Evolutionary conservation across 2,329 filamentous ascomycete genomes (phyloP).

Genomic region (Fusarium beomiforme): DNA sequence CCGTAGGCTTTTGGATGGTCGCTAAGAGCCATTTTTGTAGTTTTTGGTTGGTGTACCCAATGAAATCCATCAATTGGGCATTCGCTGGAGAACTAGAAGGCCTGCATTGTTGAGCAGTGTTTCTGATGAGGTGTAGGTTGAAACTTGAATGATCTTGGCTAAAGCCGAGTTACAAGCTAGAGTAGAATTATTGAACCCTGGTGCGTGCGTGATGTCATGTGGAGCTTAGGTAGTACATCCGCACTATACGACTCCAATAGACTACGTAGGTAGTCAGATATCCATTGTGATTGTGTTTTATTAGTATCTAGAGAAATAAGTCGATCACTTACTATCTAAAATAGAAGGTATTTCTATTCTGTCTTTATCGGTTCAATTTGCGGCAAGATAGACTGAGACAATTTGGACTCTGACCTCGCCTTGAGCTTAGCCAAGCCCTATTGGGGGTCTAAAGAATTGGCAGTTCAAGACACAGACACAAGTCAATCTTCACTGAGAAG

Average conservation of each 20-base stretch:
- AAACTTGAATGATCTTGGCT: slow-evolving; percentile 6
- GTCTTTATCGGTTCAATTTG: neutral
- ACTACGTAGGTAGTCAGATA: no score
- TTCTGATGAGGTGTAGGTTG: neutral
- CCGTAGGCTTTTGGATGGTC: slow-evolving; percentile 71
- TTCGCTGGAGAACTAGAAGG: slow-evolving; percentile 6
- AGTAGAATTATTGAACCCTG: slow-evolving; percentile 18
- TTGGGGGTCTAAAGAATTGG: neutral
- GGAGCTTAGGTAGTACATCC: slow-evolving; percentile 24
- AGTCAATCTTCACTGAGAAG: neutral
- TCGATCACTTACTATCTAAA: no score
- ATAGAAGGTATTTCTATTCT: neutral
- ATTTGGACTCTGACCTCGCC: neutral
- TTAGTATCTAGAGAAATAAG: neutral
- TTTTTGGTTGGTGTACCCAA: neutral
- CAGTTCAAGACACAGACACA: neutral
- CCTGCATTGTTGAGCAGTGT: slow-evolving; percentile 17
- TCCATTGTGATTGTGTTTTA: neutral
- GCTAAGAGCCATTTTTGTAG: slow-evolving; percentile 66
- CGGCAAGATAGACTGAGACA: neutral
- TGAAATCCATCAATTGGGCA: slow-evolving; percentile 7
- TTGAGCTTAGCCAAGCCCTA: neutral
- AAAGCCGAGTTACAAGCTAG: slow-evolving; percentile 2
- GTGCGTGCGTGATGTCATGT: slow-evolving; percentile 41
- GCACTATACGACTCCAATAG: neutral